Percentiles rank a stretch among this genome's conserved stretches.
Conservation (phyloP, 768 basidiomycete genomes). For the Agaricus subrufescens region DNA sequence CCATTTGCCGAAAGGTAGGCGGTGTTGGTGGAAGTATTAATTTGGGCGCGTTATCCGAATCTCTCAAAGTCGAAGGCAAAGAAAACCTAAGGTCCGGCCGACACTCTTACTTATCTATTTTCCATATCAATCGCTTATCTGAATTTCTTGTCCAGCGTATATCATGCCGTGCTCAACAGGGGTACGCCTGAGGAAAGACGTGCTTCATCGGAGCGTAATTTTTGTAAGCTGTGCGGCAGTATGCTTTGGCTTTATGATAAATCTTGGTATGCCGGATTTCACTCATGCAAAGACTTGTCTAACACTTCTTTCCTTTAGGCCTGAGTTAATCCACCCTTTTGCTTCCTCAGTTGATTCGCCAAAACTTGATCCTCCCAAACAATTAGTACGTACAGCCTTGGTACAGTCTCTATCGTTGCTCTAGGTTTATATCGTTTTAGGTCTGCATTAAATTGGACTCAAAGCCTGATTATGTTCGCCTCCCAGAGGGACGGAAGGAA, state of each 20-base stretch:
- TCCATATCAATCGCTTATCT: not conserved
- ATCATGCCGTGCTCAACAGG: slow-evolving; percentile 58
- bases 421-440: slow-evolving; percentile 19
- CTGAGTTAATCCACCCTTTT: slow-evolving; percentile 61
- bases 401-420: not conserved
- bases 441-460: slow-evolving; percentile 41
- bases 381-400: slow-evolving; percentile 34
- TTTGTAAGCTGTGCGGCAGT: slow-evolving; percentile 57
- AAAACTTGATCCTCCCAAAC: slow-evolving; percentile 44
- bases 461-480: slow-evolving; percentile 55
- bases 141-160: slow-evolving; percentile 34
- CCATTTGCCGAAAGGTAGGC: slow-evolving; percentile 69
- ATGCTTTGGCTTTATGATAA: slow-evolving; percentile 67
- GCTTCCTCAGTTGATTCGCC: slow-evolving; percentile 64
- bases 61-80: slow-evolving; percentile 49
- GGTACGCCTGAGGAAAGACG: slow-evolving; percentile 43
- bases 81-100: slow-evolving; percentile 44
- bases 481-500: slow-evolving; percentile 56
- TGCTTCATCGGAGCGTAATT: slow-evolving; percentile 54
- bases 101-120: not conserved
- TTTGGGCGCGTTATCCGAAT: slow-evolving; percentile 50
- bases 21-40: slow-evolving; percentile 64
- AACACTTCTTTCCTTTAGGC: slow-evolving; percentile 31
- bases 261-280: slow-evolving; percentile 35
- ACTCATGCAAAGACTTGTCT: not conserved